phyloP scores from a whole-genome alignment of 306 rosid genomes.

The cucumber (Cucumis sativus) region DNA sequence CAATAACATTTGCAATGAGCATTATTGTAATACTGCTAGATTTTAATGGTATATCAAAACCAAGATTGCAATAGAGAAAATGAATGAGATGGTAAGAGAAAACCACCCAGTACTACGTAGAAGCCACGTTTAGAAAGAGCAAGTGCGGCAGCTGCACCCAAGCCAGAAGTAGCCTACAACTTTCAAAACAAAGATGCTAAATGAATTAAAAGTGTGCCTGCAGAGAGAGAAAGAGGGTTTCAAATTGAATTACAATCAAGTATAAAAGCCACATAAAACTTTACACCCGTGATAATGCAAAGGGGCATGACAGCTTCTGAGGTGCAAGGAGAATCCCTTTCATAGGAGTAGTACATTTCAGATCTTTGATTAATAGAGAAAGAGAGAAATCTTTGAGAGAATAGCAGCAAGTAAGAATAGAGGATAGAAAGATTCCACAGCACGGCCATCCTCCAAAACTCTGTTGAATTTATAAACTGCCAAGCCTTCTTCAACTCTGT shows the following conservation, averaged over 20 bases:
- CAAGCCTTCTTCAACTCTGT: constrained; percentile 23
- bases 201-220: background rate
- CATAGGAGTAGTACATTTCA: background rate
- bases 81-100: background rate
- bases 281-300: constrained; percentile 80
- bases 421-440: constrained; percentile 36
- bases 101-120: constrained; percentile 50
- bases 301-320: constrained; percentile 31
- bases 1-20: background rate
- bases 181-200: background rate
- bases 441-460: constrained; percentile 71
- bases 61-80: background rate
- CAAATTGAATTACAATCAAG: background rate
- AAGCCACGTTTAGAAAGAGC: constrained; percentile 64
- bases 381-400: constrained; percentile 14
- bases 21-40: background rate
- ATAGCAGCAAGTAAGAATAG: constrained; percentile 32
- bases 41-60: background rate
- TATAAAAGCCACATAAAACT: background rate
- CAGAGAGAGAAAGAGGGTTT: background rate
- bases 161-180: constrained; percentile 81
- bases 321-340: constrained; percentile 23
- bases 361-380: constrained; percentile 2
- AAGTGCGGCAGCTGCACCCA: constrained; percentile 66
- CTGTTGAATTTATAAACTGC: constrained; percentile 24